Evolutionary conservation across 2,329 filamentous ascomycete species (phyloP), one percentile per base, ranked within the genome.

Genomic region (Chrysosporium queenslandicum): DNA sequence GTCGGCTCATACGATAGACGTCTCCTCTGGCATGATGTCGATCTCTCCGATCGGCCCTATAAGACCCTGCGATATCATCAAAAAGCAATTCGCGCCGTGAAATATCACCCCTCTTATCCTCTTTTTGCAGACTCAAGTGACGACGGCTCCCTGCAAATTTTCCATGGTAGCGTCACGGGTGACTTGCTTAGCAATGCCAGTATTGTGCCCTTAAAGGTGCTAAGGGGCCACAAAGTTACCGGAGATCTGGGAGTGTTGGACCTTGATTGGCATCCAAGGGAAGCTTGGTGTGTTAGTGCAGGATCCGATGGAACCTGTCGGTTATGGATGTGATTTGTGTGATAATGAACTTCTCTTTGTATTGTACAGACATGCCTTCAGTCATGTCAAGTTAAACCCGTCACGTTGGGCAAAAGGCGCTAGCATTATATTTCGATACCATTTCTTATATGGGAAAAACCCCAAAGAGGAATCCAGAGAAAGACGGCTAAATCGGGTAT

Each of bases 181-280:
- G 92, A 98, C 67, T 76, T 95, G 66, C 87, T 98, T 80, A 89
- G 94, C 74, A 95, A 95, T 64, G 90, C 92, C 5, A 94, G 85
- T 12, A 95, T 98, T 63, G 92, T 97, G 48, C 92, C 92, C 7
- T 78, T 98, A 57, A 98, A 97, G 77, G 88, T 94, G 63, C 77
- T 98, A 46, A 85, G 81, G 64, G 92, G 92, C 0, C 92, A 98
- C 72, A 86, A 85, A 70, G 82, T 97, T 2, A 85, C 86, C 64
- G 85, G 81, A 64, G 85, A 89, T 59, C 72, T 98, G 53, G 92
- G 92, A 59, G 90, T 97, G 14, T 77, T 97, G 75, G 91, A 95
- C 67, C 74, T 98, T 25, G 87, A 95, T 64, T 98, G 94, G 94
- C 92, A 98, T 74, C 88, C 89, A 4, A 81, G 79, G 58, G 87